Evolutionary conservation across 371 early-diverging fungal genomes (phyloP).

Genomic region (Nematocida displodere): DNA sequence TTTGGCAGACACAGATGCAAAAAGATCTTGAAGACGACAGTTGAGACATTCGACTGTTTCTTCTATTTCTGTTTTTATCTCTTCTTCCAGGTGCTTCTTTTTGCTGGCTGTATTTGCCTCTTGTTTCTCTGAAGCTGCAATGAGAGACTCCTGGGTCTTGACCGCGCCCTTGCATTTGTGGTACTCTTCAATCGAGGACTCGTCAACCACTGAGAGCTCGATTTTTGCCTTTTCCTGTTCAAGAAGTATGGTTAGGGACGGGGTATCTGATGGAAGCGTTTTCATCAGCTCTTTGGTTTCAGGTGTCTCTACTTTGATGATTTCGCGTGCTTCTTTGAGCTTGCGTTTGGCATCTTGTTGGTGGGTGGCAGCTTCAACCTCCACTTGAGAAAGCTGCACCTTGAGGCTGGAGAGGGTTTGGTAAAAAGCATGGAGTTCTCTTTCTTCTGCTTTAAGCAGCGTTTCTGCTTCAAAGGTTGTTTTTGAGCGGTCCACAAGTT

Average conservation of each 20-base stretch:
- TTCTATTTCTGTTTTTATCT: slow-evolving; percentile 30
- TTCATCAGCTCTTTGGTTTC: slow-evolving; percentile 18
- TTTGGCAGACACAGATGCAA: neutral
- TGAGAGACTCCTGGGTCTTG: neutral
- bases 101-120: neutral
- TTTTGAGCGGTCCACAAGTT: neutral
- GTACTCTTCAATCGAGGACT: slow-evolving; percentile 34
- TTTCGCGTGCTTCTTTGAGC: slow-evolving; percentile 29
- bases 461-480: neutral
- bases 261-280: neutral
- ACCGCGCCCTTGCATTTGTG: neutral
- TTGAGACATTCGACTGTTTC: slow-evolving; percentile 21
- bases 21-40: neutral
- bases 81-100: slow-evolving; percentile 19
- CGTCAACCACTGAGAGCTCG: slow-evolving; percentile 16
- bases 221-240: slow-evolving; percentile 34
- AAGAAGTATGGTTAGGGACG: neutral
- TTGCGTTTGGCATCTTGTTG: slow-evolving; percentile 23
- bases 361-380: neutral
- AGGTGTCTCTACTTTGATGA: neutral
- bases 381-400: neutral
- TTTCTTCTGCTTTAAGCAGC: neutral
- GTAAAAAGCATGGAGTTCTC: neutral
- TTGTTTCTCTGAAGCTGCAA: slow-evolving; percentile 24
- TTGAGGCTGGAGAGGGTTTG: neutral